Evolutionary conservation across 805 yeast genomes (phyloP), one percentile per base, ranked within the genome.

Genomic region (Saccharomycopsis lassenensis): DNA sequence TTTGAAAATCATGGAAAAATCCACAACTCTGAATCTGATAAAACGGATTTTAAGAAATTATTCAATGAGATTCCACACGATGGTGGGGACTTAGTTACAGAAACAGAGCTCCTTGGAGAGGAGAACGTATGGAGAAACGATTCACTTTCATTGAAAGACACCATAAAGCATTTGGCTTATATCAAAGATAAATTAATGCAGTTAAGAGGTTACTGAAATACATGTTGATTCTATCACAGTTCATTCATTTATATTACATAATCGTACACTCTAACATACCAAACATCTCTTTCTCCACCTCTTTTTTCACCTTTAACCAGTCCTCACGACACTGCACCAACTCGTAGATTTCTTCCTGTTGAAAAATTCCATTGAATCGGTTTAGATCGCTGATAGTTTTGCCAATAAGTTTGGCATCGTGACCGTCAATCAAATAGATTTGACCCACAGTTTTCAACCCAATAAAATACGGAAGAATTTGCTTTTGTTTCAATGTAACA

Each of bases 251-350:
- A 24, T 8, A 8, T 57, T 53, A 77, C 59, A 68, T 59, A 28
- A 84, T 61, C 0, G 54, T 46, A 61, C 95, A 87, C 50, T 86
- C 95, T 19, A 74, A 80, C 20, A 77, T 57, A 0, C 98, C 97
- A 51, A 86, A 91, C 77, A 91, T 82, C n/a, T 84, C 87, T 54
- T 79, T 84, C 56, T 89, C 97, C 7, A 89, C 96, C 41, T 80
- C 81, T 43, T 68, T 64, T 46, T 74, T 78, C 19, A 89, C 80
- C 24, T 60, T 51, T 0, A 69, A 58, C 98, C 98, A 89, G 55
- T 89, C 98, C 24, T 76, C 69, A 39, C 98, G 64, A 43, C 94
- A 62, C 46, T 82, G 86, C 4, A 86, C 91, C 57, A 87, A 81
- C 52, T 84, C 94, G 50, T 84, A 82, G n/a, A 89, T 78, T 48